These are phyloP conservation scores for Ogataea degrootiae DNA, from an alignment of 805 yeast genomes.

Conservation along the genomic window DNA sequence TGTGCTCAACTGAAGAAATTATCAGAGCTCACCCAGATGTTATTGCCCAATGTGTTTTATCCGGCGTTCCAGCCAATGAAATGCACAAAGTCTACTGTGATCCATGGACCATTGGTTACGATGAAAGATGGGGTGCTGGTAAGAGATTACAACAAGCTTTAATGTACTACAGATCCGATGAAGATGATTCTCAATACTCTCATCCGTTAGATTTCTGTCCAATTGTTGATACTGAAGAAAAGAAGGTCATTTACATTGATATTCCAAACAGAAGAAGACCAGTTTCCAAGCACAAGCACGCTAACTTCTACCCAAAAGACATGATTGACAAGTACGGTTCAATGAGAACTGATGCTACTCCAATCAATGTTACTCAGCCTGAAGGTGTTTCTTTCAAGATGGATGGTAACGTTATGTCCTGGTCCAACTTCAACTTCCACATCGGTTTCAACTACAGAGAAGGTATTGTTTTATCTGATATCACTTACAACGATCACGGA, in stretches of 20 bases:
- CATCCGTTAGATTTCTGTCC: constrained; percentile 82
- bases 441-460: constrained; percentile 84
- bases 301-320: constrained; percentile 67
- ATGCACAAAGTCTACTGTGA: constrained; percentile 61
- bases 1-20: constrained; percentile 55
- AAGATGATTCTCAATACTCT: constrained; percentile 64
- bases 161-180: constrained; percentile 70
- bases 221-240: constrained; percentile 67
- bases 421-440: constrained; percentile 77
- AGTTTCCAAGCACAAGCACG: constrained; percentile 60
- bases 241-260: constrained; percentile 68
- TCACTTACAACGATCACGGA: constrained; percentile 72
- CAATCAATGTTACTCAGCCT: constrained; percentile 71
- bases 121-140: constrained; percentile 69
- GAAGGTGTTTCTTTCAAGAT: constrained; percentile 76
- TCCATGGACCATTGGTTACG: constrained; percentile 64
- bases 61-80: constrained; percentile 61
- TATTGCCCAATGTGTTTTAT: constrained; percentile 64
- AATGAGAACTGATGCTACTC: constrained; percentile 58
- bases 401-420: constrained; percentile 63
- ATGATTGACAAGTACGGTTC: constrained; percentile 58
- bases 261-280: constrained; percentile 72
- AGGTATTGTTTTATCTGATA: constrained; percentile 74
- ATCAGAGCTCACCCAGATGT: constrained; percentile 69
- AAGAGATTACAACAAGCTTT: constrained; percentile 77